phyloP scores from a whole-genome alignment of 2,329 filamentous ascomycete species.

The Fusarium citri region DNA sequence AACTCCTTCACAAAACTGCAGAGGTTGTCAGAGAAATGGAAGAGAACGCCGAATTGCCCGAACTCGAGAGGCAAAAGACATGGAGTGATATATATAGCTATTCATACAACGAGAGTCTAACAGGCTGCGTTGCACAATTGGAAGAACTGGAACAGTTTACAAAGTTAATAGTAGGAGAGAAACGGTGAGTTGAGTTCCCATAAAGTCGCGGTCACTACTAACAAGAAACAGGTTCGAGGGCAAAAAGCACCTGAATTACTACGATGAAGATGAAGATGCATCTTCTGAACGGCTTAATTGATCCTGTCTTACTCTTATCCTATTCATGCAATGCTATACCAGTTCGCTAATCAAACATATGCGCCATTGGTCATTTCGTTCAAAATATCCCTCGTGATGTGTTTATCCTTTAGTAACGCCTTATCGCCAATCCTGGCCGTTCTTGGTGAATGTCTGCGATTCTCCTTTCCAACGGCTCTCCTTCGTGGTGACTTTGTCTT shows the following conservation, averaged over 20 bases:
- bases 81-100: constrained; percentile 70
- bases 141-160: constrained; percentile 67
- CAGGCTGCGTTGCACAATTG: constrained; percentile 65
- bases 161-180: constrained; percentile 68
- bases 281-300: constrained; percentile 31
- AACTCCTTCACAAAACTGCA: constrained; percentile 62
- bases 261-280: constrained; percentile 37
- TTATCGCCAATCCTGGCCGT: constrained; percentile 69
- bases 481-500: constrained; percentile 49
- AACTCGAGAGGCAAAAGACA: constrained; percentile 54
- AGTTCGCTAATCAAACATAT: constrained; percentile 47
- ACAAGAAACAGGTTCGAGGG: constrained; percentile 50
- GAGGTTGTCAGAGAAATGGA: constrained; percentile 57
- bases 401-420: constrained; percentile 72
- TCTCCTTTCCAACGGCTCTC: constrained; percentile 56
- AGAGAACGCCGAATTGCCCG: constrained; percentile 31
- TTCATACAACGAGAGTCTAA: constrained; percentile 65
- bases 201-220: background rate
- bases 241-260: constrained; percentile 42
- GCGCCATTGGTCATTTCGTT: constrained; percentile 72
- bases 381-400: constrained; percentile 80
- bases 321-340: constrained; percentile 28
- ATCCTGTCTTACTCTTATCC: constrained; percentile 18
- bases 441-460: constrained; percentile 62
- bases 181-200: constrained; percentile 51